Percentiles rank a stretch among this genome's conserved stretches.
Conservation (phyloP, 257 asterid species). For the Echium plantagineum region DNA sequence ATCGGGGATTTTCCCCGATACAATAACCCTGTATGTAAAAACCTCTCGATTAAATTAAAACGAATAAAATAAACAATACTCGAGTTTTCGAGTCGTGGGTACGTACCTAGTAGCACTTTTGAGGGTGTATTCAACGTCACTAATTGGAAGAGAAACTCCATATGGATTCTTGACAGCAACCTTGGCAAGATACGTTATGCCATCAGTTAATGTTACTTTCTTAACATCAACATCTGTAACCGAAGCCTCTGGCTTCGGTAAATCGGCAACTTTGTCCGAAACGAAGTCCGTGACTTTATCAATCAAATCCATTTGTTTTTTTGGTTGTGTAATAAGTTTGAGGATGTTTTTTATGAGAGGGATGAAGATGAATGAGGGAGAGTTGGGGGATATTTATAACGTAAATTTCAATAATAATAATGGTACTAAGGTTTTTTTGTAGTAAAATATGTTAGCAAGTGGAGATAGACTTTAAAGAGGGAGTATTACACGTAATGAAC, state of each 20-base stretch:
- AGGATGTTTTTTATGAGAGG: neutral
- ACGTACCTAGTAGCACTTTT: constrained; percentile 47
- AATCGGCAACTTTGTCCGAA: constrained; percentile 28
- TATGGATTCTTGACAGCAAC: constrained; percentile 52
- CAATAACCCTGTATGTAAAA: constrained; percentile 38
- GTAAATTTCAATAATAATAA: too few relatives aligned
- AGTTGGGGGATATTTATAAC: too few relatives aligned
- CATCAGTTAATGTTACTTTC: constrained; percentile 28
- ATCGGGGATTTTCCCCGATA: constrained; percentile 57
- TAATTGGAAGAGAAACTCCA: constrained; percentile 42
- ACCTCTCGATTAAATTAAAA: too few relatives aligned
- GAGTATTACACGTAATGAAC: too few relatives aligned
- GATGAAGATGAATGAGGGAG: neutral
- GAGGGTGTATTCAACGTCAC: constrained; percentile 53
- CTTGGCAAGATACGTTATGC: constrained; percentile 46
- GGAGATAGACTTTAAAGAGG: too few relatives aligned
- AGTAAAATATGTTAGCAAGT: too few relatives aligned
- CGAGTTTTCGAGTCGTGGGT: too few relatives aligned
- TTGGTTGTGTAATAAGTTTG: too few relatives aligned
- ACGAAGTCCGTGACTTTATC: constrained; percentile 53
- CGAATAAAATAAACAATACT: too few relatives aligned
- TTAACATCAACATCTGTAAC: constrained; percentile 61
- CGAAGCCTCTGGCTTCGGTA: constrained; percentile 62
- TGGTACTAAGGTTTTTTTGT: too few relatives aligned
- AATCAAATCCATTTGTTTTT: constrained; percentile 37